Base-by-base conservation (phyloP, 176 grass and related monocot genomes). In the Oryza longistaminata region DNA sequence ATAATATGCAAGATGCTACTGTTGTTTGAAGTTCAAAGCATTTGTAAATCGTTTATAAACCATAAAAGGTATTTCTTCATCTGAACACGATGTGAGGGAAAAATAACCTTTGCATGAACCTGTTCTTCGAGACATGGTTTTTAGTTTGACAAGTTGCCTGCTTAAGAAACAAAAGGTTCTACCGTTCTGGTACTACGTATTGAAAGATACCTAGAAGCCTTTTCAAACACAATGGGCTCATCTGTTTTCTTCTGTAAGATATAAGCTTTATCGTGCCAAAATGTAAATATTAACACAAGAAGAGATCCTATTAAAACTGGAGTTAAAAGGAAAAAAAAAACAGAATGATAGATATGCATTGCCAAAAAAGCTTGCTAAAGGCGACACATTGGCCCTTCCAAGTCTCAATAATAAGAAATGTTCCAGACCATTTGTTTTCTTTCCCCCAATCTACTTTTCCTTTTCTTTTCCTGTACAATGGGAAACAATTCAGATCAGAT, bases 401-500 rank as follows among this genome's bases (percentile, higher is more conserved):
- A 74, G 58, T 35, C 27, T 68, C 70, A 27, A 84, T 35, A 79
- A 25, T n/a, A 83, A 5, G 24, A 77, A 5, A 48, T 16, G 5
- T 14, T 50, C 22, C 24, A 9, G 25, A 52, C 71, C 9, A 3
- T 31, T 15, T 37, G 11, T 27, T 81, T 71, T 44, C 72, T 40
- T 81, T 34, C 6, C 46, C 53, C 44, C 33, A 0, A 66, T 52
- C 72, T 53, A 72, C 35, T 48, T 80, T n/a, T 52, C 8, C 55
- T 77, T 64, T 71, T 75, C 35, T 53, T 71, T 68, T 82, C 71
- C 80, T 87, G 84, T 89, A 89, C 90, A 89, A 21, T 43, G 44
- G 66, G 73, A 83, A 89, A 87, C 67, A 71, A 80, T 76, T 87
- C 68, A 24, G 71, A 81, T 46, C 42, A 71, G 29, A 84, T 84